These are phyloP conservation scores for Paecilomyces variotii DNA, from an alignment of 2,329 filamentous ascomycete genomes.

Conservation along the genomic window DNA sequence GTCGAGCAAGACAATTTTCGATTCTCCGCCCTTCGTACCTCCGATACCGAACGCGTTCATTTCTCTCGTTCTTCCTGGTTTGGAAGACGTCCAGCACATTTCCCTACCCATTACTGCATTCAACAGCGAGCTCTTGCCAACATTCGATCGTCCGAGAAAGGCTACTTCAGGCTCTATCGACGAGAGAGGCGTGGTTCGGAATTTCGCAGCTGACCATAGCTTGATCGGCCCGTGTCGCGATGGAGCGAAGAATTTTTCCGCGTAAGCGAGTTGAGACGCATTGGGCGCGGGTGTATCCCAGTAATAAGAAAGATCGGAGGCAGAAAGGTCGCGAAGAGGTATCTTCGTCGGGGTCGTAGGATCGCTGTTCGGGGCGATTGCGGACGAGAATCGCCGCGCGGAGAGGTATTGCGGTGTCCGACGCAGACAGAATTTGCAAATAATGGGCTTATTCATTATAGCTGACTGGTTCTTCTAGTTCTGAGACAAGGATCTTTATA, in stretches of 20 bases:
- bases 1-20: conserved; percentile 54
- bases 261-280: conserved; percentile 35
- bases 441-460: conserved; percentile 5
- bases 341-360: conserved; percentile 17
- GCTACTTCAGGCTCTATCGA: conserved; percentile 52
- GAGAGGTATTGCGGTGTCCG: neutral
- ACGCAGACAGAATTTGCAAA: conserved; percentile 6
- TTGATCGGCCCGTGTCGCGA: conserved; percentile 44
- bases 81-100: conserved; percentile 50
- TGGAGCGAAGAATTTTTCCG: conserved; percentile 38
- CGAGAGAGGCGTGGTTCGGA: conserved; percentile 50
- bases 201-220: conserved; percentile 53
- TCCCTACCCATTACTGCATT: conserved; percentile 52
- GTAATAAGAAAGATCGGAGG: conserved; percentile 36
- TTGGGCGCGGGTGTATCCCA: conserved; percentile 45
- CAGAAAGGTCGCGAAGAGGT: conserved; percentile 22
- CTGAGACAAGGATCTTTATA: neutral
- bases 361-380: conserved; percentile 1
- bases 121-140: conserved; percentile 59
- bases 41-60: conserved; percentile 61
- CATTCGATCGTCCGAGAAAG: conserved; percentile 63
- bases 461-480: neutral
- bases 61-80: conserved; percentile 53
- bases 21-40: conserved; percentile 35
- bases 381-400: conserved; percentile 6